Evolutionary conservation across 495 filamentous ascomycete genomes (phyloP).

Genomic region (Articulospora tetracladia): DNA sequence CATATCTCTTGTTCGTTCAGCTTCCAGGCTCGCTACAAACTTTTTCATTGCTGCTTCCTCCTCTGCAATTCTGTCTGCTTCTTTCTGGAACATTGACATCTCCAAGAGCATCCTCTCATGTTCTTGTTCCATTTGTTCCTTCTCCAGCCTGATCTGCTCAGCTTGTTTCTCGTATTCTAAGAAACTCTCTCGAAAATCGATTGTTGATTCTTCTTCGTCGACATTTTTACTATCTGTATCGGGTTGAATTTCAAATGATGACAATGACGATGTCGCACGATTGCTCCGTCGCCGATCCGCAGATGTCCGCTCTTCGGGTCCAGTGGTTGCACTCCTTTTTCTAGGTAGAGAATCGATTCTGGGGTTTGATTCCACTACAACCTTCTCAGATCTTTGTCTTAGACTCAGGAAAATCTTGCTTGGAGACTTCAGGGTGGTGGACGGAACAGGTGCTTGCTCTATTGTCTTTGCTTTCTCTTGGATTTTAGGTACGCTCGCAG

Average conservation of each 20-base stretch:
- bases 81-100: background rate
- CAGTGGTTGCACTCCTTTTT: background rate
- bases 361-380: background rate
- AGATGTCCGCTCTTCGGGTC: background rate
- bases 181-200: background rate
- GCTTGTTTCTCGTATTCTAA: slow-evolving; percentile 5
- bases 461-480: background rate
- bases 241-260: background rate
- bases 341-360: background rate
- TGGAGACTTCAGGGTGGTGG: too few species aligned
- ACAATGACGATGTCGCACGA: background rate
- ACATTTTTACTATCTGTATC: background rate
- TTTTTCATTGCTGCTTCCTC: slow-evolving; percentile 1
- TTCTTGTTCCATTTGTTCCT: background rate
- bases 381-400: background rate
- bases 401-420: too few species aligned
- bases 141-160: background rate
- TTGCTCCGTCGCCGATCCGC: background rate
- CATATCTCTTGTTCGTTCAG: background rate
- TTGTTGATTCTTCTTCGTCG: background rate
- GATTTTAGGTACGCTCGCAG: too few species aligned
- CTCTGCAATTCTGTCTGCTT: background rate
- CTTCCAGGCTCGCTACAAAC: background rate
- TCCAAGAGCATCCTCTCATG: background rate
- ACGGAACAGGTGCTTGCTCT: too few species aligned